Evolutionary conservation across 768 basidiomycete species (phyloP).

Genomic region (Infundibulicybe gibba): DNA sequence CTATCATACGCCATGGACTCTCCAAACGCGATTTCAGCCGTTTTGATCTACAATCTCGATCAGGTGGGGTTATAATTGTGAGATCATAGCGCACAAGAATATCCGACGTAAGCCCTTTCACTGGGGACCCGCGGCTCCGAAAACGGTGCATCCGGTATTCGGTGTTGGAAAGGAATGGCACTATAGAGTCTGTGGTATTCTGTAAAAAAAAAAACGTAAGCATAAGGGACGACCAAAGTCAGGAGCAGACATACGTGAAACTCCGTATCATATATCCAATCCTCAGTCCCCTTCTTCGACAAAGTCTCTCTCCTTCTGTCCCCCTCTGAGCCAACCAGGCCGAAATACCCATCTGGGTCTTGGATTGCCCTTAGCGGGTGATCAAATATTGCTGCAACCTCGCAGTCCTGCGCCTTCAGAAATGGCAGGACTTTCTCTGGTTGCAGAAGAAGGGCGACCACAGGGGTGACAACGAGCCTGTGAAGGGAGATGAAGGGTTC

Average conservation of each 20-base stretch:
- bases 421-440: conserved; percentile 37
- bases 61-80: neutral
- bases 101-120: conserved; percentile 83
- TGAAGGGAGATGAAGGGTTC: conserved; percentile 68
- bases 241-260: conserved; percentile 52
- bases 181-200: conserved; percentile 52
- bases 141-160: conserved; percentile 84
- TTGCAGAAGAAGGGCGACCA: conserved; percentile 67
- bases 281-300: conserved; percentile 54
- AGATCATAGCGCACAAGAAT: conserved; percentile 56
- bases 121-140: conserved; percentile 69
- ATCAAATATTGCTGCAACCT: conserved; percentile 79
- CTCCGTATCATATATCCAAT: conserved; percentile 80
- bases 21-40: conserved; percentile 65
- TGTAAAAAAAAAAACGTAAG: conserved; percentile 18
- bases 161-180: conserved; percentile 44
- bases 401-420: conserved; percentile 54
- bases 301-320: conserved; percentile 35
- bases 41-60: conserved; percentile 46
- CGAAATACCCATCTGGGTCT: conserved; percentile 45
- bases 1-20: conserved; percentile 47
- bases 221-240: neutral
- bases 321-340: too few relatives aligned
- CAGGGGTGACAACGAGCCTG: conserved; percentile 72
- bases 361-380: conserved; percentile 75